Evolutionary conservation across 2,329 filamentous ascomycete species (phyloP).

Genomic region (Clonostachys solani): DNA sequence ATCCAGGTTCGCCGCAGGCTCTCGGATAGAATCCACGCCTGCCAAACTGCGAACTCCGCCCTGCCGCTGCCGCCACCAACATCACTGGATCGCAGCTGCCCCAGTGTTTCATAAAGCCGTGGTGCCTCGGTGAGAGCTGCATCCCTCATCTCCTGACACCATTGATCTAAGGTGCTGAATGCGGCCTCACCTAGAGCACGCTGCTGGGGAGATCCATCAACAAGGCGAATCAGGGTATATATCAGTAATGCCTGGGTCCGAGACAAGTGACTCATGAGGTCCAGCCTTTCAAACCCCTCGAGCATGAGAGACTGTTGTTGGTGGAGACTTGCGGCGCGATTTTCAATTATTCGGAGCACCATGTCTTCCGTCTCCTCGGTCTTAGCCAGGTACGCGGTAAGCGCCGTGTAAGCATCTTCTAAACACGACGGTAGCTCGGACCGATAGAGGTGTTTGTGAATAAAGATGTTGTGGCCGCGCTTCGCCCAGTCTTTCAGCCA

Average conservation of each 20-base stretch:
- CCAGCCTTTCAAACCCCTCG: constrained; percentile 11
- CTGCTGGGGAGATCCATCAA: constrained; percentile 12
- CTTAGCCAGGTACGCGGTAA: constrained; percentile 12
- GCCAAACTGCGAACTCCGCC: constrained; percentile 8
- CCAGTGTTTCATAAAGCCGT: not conserved
- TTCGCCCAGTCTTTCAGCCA: constrained; percentile 12
- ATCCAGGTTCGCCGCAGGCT: constrained; percentile 20
- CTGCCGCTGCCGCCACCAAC: no score
- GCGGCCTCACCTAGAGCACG: constrained; percentile 11
- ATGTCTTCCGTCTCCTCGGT: constrained; percentile 12
- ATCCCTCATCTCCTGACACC: constrained; percentile 6
- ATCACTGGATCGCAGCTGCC: not conserved
- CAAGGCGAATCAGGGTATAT: constrained; percentile 14
- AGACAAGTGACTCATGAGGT: constrained; percentile 7
- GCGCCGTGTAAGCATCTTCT: constrained; percentile 12
- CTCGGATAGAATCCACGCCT: constrained; percentile 23
- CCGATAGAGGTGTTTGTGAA: constrained; percentile 13
- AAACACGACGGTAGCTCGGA: constrained; percentile 6
- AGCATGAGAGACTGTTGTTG: constrained; percentile 2
- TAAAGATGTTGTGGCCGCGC: constrained; percentile 11
- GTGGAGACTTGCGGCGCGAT: constrained; percentile 1
- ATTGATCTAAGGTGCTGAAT: constrained; percentile 7
- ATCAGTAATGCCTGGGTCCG: constrained; percentile 13
- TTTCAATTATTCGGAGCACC: constrained; percentile 11
- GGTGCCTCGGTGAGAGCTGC: constrained; percentile 1